phyloP scores from a whole-genome alignment of 192 early-diverging fungal species.

The Glomus cerebriforme region DNA sequence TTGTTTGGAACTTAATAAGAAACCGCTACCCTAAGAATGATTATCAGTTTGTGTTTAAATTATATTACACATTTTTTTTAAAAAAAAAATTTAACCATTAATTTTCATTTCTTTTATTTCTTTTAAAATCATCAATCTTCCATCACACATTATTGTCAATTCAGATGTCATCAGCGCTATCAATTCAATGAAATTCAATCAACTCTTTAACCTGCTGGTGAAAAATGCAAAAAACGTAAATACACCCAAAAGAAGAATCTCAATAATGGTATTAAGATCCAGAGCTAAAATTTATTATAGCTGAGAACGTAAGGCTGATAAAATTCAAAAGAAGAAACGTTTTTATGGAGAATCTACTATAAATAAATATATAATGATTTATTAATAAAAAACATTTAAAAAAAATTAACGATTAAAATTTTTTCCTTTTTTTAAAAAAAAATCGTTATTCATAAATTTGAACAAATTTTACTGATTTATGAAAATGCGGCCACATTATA shows the following conservation, averaged over 20 bases:
- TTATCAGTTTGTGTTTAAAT: conserved; percentile 37
- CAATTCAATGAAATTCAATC: conserved; percentile 96
- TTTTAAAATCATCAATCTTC: conserved; percentile 66
- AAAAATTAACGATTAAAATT: neutral
- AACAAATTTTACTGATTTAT: too few species aligned
- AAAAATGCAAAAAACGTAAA: conserved; percentile 81
- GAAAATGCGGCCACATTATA: too few species aligned
- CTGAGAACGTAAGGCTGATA: conserved; percentile 56
- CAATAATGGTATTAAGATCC: conserved; percentile 87
- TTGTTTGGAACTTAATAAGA: conserved; percentile 88
- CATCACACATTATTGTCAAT: conserved; percentile 86
- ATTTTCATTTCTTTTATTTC: neutral
- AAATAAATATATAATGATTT: neutral
- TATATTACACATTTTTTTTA: neutral
- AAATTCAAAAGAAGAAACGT: conserved; percentile 54
- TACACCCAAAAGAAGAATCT: conserved; percentile 99
- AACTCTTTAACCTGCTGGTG: conserved; percentile 83
- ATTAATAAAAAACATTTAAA: neutral
- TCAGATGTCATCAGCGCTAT: conserved; percentile 94
- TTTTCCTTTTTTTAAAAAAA: neutral
- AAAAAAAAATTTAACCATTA: neutral
- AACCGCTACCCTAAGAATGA: conserved; percentile 86
- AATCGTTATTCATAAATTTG: too few species aligned
- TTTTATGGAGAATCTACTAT: neutral
- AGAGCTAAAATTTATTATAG: conserved; percentile 69